These are phyloP conservation scores for Mycena kentingensis DNA, from an alignment of 768 basidiomycete genomes.

Conservation along the genomic window DNA sequence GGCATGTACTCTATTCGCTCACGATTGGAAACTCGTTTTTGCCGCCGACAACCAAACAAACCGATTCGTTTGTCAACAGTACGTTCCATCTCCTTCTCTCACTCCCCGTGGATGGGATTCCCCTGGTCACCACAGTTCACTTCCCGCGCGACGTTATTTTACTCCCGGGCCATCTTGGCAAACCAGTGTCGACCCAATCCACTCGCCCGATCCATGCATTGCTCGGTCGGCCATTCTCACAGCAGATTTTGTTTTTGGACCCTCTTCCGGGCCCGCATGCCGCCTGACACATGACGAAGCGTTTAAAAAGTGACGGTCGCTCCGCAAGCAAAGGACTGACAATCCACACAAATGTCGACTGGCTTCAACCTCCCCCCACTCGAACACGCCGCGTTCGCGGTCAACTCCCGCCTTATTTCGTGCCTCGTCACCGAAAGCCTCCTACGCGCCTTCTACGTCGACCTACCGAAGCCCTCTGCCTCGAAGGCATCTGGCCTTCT, in stretches of 20 bases:
- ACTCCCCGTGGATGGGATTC: background rate
- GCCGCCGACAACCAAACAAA: no score
- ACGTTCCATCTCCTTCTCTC: background rate
- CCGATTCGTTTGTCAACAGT: background rate
- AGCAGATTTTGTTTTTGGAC: slow-evolving; percentile 14
- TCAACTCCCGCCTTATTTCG: slow-evolving; percentile 49
- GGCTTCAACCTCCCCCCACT: slow-evolving; percentile 36
- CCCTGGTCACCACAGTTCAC: background rate
- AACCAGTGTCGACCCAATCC: background rate
- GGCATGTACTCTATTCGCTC: no score
- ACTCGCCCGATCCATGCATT: background rate
- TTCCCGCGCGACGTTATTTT: background rate
- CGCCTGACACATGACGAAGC: slow-evolving; percentile 23
- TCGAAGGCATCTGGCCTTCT: slow-evolving; percentile 35
- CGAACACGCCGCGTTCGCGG: slow-evolving; percentile 47
- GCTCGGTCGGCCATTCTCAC: background rate
- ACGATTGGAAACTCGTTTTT: no score
- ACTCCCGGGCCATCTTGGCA: background rate
- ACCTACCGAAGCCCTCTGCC: slow-evolving; percentile 25
- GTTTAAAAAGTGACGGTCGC: slow-evolving; percentile 28
- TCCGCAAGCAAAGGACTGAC: background rate
- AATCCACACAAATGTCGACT: slow-evolving; percentile 35
- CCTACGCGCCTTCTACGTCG: slow-evolving; percentile 44
- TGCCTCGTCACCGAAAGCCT: slow-evolving; percentile 52
- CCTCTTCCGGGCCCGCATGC: slow-evolving; percentile 21